Conservation (phyloP, 2,329 filamentous ascomycete species). For the Aspergillus texensis region DNA sequence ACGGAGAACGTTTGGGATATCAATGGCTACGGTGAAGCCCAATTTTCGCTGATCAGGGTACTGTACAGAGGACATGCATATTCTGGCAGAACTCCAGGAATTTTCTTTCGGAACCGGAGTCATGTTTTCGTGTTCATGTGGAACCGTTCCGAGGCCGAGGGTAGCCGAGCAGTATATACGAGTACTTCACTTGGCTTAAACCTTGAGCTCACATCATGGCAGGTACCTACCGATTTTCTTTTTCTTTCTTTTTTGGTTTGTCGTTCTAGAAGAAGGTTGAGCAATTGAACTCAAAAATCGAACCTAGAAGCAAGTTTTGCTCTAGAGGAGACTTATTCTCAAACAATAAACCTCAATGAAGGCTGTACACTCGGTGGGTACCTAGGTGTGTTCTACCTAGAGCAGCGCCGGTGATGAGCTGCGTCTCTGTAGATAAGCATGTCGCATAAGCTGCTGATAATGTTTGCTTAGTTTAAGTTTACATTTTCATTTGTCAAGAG, state of each 20-base stretch:
- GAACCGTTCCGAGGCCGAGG: not conserved
- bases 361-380: not conserved
- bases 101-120: not conserved
- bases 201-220: not conserved
- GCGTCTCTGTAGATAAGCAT: not conserved
- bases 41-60: not conserved
- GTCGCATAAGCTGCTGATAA: not conserved
- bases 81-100: not conserved
- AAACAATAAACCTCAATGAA: not conserved
- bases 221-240: not conserved
- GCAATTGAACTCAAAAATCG: not conserved
- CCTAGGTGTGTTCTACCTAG: not conserved
- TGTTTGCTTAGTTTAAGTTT: not conserved
- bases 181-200: not conserved
- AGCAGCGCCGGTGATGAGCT: not conserved
- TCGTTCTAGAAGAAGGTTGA: not conserved
- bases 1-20: not conserved
- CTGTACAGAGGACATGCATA: not conserved
- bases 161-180: not conserved
- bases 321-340: not conserved
- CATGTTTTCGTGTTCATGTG: not conserved
- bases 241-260: not conserved
- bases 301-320: not conserved
- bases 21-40: not conserved
- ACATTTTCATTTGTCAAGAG: not conserved